These are phyloP conservation scores for Tillandsia leiboldiana DNA, from an alignment of 176 grass and related monocot genomes.

Conservation along the genomic window DNA sequence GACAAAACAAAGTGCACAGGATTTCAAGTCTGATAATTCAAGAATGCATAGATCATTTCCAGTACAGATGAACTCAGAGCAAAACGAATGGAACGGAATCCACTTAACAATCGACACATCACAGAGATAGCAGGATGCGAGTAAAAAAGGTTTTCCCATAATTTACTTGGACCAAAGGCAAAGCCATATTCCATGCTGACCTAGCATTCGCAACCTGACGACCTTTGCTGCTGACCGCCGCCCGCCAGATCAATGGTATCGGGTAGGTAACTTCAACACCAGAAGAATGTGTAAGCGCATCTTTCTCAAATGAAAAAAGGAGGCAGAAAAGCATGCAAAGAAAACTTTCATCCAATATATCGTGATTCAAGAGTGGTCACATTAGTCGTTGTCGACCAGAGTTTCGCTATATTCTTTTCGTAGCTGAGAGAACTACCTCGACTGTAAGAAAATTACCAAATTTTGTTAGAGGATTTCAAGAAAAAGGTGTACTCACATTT, in stretches of 20 bases:
- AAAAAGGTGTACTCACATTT: constrained; percentile 52
- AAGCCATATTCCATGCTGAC: background rate
- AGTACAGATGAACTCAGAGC: no score
- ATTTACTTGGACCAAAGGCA: background rate
- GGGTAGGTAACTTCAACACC: constrained; percentile 59
- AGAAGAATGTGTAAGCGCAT: background rate
- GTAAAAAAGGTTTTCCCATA: no score
- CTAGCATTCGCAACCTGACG: constrained; percentile 62
- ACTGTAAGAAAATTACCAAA: background rate
- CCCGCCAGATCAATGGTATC: constrained; percentile 66
- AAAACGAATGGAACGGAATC: no score
- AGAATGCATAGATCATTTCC: no score
- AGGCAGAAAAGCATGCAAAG: background rate
- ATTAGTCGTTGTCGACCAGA: no score
- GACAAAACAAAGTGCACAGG: no score
- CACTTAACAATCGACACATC: no score
- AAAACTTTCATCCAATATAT: no score
- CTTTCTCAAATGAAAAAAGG: background rate
- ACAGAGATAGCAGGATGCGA: no score
- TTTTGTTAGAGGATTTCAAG: background rate
- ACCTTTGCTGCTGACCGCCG: constrained; percentile 36
- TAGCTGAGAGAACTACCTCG: background rate
- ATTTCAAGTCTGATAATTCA: no score
- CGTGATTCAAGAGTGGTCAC: no score
- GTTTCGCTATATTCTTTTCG: background rate